Evolutionary conservation across 768 basidiomycete species (phyloP).

Genomic region (Leccinum longicurvipes): DNA sequence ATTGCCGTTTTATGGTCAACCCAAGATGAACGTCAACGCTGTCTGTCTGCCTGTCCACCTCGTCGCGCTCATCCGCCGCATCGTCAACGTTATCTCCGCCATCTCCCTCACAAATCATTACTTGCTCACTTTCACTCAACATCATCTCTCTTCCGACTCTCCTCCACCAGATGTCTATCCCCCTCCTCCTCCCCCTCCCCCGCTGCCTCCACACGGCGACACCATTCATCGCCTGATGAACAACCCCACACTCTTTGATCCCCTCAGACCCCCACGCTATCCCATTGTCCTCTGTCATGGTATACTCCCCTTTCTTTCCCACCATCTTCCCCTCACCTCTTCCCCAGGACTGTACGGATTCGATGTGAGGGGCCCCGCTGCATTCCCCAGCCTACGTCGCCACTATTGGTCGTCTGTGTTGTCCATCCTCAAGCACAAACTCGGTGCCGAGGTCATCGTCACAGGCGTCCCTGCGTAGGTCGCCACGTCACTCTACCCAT

Average conservation of each 20-base stretch:
- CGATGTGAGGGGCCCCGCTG: conserved; percentile 79
- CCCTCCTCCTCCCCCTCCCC: conserved; percentile 14
- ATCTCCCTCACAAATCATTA: conserved; percentile 65
- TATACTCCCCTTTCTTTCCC: conserved; percentile 25
- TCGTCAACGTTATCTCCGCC: conserved; percentile 65
- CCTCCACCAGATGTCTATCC: not conserved
- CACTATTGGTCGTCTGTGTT: conserved; percentile 96
- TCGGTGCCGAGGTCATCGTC: conserved; percentile 94
- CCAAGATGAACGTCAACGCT: conserved; percentile 34
- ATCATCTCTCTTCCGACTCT: not conserved
- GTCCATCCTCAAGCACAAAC: conserved; percentile 67
- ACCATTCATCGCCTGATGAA: conserved; percentile 67
- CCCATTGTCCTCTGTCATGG: conserved; percentile 97
- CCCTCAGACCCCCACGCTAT: conserved; percentile 74
- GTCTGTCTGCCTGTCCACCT: conserved; percentile 57
- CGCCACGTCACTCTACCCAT: not conserved
- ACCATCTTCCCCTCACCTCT: not conserved
- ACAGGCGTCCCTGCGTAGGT: conserved; percentile 89
- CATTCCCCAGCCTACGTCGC: conserved; percentile 79
- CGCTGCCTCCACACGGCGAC: conserved; percentile 34
- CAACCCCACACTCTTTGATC: conserved; percentile 77
- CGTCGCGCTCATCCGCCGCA: conserved; percentile 55
- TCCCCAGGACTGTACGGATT: conserved; percentile 86
- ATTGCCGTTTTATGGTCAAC: too few species aligned
- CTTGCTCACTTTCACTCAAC: not conserved